Base-by-base conservation (phyloP, 129 eudicot species). In the Calendula officinalis region DNA sequence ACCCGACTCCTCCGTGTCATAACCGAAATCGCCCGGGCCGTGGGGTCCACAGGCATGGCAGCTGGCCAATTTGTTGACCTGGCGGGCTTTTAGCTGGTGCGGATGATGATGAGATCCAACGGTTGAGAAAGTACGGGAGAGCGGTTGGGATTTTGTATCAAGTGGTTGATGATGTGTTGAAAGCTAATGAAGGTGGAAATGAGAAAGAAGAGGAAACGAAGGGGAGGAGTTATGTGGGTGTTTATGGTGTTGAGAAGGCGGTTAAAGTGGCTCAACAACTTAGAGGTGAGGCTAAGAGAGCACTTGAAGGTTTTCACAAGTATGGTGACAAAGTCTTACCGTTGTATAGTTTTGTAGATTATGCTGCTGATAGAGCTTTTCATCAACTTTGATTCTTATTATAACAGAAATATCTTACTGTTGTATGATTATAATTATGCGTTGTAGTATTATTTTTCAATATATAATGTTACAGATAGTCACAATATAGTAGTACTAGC, bases 21-120 rank as follows among this genome's bases (percentile, higher is more conserved):
- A 62, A 81, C 90, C 5, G 98, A 91, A 77, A 91, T 91, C n/a
- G 96, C 98, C 8, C 78, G 95, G 41, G 82, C 96, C 0, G 98
- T 91, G 53, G 98, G 98, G 35, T 91, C 98, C 66, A 91, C 96
- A 1, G 98, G 98, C 58, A 91, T 91, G 98, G 98, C 95, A 0
- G 98, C 98, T 0, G 96, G 98, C 43, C 96, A 91, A 77, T 81
- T 87, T 47, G 77, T 88, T 41, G 96, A 88, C 71, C 88, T 91
- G 1, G 95, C 88, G 65, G 96, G 91, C 72, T 87, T 9, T 49
- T 88, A 39, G 96, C 83, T 4, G 96, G 98, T 10, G 98, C 87
- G 11, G 62, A 71, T 1, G 98, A 88, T 60, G 91, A 91, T 22
- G 95, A 91, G 65, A 72, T 91, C 72, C 72, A 78, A 58, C 69